Evolutionary conservation across 2,329 filamentous ascomycete species (phyloP).

Genomic region (Diaporthe citriasiana): DNA sequence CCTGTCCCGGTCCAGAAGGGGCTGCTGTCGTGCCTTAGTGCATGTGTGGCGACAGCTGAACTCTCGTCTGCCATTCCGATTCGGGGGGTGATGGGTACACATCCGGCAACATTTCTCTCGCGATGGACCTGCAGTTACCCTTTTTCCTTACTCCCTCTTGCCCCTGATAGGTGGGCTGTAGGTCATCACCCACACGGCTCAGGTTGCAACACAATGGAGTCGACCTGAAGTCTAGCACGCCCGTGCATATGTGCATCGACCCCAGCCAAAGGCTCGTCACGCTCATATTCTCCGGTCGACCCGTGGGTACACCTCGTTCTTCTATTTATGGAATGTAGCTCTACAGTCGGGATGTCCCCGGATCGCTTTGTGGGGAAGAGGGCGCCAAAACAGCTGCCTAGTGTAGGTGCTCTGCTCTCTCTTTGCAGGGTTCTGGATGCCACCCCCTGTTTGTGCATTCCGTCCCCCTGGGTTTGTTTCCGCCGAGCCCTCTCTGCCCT

Average conservation of each 20-base stretch:
- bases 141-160: conserved; percentile 8
- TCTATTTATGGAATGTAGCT: conserved; percentile 39
- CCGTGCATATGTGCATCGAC: conserved; percentile 32
- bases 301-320: conserved; percentile 23
- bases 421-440: conserved; percentile 27
- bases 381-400: conserved; percentile 34
- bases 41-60: conserved; percentile 40
- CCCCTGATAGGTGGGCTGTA: conserved; percentile 16
- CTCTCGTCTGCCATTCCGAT: conserved; percentile 36
- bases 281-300: conserved; percentile 31
- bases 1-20: conserved; percentile 38
- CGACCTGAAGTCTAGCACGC: conserved; percentile 29
- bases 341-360: conserved; percentile 30
- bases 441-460: conserved; percentile 24
- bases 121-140: conserved; percentile 1
- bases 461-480: conserved; percentile 37
- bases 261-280: conserved; percentile 22
- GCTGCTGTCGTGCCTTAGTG: conserved; percentile 41
- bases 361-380: conserved; percentile 41
- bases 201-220: conserved; percentile 26
- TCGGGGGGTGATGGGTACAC: conserved; percentile 31
- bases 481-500: conserved; percentile 25
- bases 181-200: conserved; percentile 18
- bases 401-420: not conserved
- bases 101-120: conserved; percentile 37